These are phyloP conservation scores for Phytopythium litorale DNA, from an alignment of 352 stramenopile genomes.

Conservation along the genomic window DNA sequence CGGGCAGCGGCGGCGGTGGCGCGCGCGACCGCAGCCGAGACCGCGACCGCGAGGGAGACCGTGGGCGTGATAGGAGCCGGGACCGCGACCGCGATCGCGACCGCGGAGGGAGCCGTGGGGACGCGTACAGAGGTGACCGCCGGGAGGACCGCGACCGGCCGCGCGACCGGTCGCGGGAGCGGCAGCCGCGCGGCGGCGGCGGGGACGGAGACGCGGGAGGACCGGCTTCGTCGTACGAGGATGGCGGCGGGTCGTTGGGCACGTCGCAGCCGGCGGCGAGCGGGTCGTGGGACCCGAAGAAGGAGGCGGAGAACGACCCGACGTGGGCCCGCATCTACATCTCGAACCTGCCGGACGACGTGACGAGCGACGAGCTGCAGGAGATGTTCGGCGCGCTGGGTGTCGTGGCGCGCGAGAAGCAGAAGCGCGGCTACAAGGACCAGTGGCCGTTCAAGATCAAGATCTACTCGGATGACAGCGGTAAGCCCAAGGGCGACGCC, in stretches of 20 bases:
- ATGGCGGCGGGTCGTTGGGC: slow-evolving; percentile 13
- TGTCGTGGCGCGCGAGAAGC: slow-evolving; percentile 79
- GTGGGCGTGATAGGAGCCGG: slow-evolving; percentile 14
- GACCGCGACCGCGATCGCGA: slow-evolving; percentile 13
- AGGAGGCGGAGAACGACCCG: slow-evolving; percentile 76
- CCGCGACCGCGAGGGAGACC: slow-evolving; percentile 5
- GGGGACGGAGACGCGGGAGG: slow-evolving; percentile 4
- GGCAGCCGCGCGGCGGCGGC: slow-evolving; percentile 2
- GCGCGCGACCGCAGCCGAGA: neutral
- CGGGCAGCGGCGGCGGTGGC: neutral
- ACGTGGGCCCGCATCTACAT: slow-evolving; percentile 88
- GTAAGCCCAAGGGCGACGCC: slow-evolving; percentile 74
- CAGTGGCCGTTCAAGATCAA: slow-evolving; percentile 91
- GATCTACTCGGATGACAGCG: slow-evolving; percentile 76
- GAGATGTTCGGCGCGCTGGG: slow-evolving; percentile 85
- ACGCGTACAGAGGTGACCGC: slow-evolving; percentile 29
- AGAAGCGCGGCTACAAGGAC: slow-evolving; percentile 86
- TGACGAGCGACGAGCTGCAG: slow-evolving; percentile 77
- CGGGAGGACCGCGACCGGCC: slow-evolving; percentile 16
- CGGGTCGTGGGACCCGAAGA: slow-evolving; percentile 62
- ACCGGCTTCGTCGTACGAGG: neutral
- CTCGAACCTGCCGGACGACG: slow-evolving; percentile 71
- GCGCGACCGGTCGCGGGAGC: slow-evolving; percentile 31
- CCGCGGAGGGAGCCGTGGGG: slow-evolving; percentile 18
- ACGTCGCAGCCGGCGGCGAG: slow-evolving; percentile 32